Conservation (phyloP, 768 basidiomycete genomes). For the Crassisporium funariophilum region DNA sequence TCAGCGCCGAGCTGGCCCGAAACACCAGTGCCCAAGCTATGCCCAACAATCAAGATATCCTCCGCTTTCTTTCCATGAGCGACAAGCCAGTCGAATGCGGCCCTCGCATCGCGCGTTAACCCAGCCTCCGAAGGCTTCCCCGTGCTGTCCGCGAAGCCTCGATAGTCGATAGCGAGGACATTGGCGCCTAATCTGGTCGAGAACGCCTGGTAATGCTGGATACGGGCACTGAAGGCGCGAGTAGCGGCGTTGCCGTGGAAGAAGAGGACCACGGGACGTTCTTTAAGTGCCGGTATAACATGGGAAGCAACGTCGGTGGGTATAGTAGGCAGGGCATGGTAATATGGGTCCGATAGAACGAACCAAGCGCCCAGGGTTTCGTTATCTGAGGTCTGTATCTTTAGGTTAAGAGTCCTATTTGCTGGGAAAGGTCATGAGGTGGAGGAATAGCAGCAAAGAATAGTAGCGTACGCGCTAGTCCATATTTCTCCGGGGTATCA, state of each 20-base stretch:
- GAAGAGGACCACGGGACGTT: conserved; percentile 81
- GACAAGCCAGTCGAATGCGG: conserved; percentile 81
- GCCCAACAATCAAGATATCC: conserved; percentile 77
- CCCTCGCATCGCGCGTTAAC: conserved; percentile 67
- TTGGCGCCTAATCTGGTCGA: conserved; percentile 69
- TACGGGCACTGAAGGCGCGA: conserved; percentile 65
- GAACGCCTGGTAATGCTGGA: conserved; percentile 69
- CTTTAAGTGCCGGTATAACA: conserved; percentile 54
- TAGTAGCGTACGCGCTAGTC: conserved; percentile 66
- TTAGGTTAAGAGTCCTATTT: conserved; percentile 74
- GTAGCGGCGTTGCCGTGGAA: conserved; percentile 91
- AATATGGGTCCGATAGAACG: conserved; percentile 66
- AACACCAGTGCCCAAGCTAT: conserved; percentile 89
- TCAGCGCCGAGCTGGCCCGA: conserved; percentile 50
- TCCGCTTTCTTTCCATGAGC: conserved; percentile 55
- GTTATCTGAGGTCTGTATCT: conserved; percentile 75
- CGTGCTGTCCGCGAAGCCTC: conserved; percentile 88
- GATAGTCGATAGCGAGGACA: conserved; percentile 87
- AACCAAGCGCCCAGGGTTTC: conserved; percentile 87
- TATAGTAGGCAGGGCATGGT: conserved; percentile 48
- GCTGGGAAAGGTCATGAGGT: conserved; percentile 41
- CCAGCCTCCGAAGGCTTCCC: conserved; percentile 79
- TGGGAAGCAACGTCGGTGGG: conserved; percentile 39
- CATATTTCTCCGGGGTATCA: conserved; percentile 72
- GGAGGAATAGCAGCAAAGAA: conserved; percentile 7